Base-by-base conservation (phyloP, 495 filamentous ascomycete species). In the Astrocystis sublimbata region DNA sequence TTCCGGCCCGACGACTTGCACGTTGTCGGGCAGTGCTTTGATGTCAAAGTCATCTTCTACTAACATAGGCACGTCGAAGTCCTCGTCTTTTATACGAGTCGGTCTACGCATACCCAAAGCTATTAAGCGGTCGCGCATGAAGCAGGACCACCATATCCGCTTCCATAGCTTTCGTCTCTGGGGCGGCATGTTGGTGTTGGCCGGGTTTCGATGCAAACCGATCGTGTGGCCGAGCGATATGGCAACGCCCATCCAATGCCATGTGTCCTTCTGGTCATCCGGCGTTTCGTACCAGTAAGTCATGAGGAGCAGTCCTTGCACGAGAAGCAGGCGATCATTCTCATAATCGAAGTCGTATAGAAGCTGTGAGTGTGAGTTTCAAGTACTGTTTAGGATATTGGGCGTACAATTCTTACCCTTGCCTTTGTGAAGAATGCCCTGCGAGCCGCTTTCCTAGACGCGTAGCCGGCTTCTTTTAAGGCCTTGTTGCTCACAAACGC, bases 71-170 rank as follows among this genome's bases (percentile, higher is more conserved):
- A 96, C 92, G 66, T 96, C 89, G 70, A 87, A 94, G 72, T 96
- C 91, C 64, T 92, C 89, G 64, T 89, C 86, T 80, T 96, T 94
- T 73, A 96, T 91, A 42, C 92, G 81, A 62, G 91, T 93, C 9
- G 92, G 92, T 61, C 92, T 84, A 53, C 92, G 84, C 92, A 96
- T 96, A 36, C 92, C 92, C 19, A 96, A 73, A 5, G 92, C 92
- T 60, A 97, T 89, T 35, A 96, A 75, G 42, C 91, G 89, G 74
- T 97, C 92, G 42, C 92, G 86, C 81, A 93, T 94, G 67, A 93
- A 94, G 58, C 89, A 92, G 49, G 89, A 92, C 92, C 92, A 96
- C 92, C 92, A 97, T 58, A 97, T 91, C 33, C 91, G 80, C 73
- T 92, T 96, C 90, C 91, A 93, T 64, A 96, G 78, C 62, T 84